Percentiles rank a stretch among this genome's conserved stretches.
phyloP scores from a whole-genome alignment of 192 early-diverging fungal genomes.

The Linnemannia exigua region DNA sequence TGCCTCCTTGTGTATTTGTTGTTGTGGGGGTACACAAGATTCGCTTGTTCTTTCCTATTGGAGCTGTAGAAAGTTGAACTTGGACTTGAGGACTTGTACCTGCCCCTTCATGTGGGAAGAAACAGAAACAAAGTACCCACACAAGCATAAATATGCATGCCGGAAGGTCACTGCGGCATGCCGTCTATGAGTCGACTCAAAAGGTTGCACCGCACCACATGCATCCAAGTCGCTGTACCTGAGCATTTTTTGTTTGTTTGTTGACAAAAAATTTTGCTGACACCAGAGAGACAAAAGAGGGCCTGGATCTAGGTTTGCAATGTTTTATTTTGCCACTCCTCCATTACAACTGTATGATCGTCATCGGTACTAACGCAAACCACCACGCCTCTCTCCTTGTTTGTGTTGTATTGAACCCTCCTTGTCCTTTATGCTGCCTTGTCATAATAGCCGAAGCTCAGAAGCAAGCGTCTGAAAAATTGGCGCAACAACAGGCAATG shows the following conservation, averaged over 20 bases:
- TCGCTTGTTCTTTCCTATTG: not conserved
- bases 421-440: slow-evolving; percentile 1
- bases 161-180: not conserved
- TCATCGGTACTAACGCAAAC: not conserved
- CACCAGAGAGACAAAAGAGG: not conserved
- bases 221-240: not conserved
- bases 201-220: not conserved
- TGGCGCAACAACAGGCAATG: slow-evolving; percentile 45
- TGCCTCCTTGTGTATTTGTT: not conserved
- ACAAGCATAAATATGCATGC: not conserved
- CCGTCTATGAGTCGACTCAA: not conserved
- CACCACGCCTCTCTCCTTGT: not conserved
- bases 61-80: not conserved
- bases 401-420: not conserved
- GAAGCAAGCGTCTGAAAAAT: slow-evolving; percentile 56
- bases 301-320: not conserved
- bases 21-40: not conserved
- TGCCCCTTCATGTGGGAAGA: not conserved
- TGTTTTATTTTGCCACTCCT: not conserved
- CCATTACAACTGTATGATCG: not conserved
- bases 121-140: not conserved
- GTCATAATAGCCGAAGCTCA: slow-evolving; percentile 53
- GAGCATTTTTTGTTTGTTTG: not conserved
- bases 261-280: not conserved
- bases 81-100: not conserved